These are phyloP conservation scores for Penicillium pulvis DNA, from an alignment of 495 filamentous ascomycete species.

Conservation along the genomic window DNA sequence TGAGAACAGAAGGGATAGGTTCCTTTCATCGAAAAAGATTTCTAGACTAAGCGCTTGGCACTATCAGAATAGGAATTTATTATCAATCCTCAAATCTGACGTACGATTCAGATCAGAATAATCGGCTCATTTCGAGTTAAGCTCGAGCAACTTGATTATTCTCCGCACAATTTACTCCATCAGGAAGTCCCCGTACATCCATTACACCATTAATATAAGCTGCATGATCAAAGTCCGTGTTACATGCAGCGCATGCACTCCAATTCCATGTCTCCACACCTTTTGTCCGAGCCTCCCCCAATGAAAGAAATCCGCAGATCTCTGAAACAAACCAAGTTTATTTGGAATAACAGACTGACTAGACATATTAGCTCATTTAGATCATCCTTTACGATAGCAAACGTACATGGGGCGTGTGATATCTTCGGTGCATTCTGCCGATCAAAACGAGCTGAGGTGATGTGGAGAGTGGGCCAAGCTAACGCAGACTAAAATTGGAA, in stretches of 20 bases:
- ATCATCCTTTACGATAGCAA: not conserved
- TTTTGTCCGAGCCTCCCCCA: no score
- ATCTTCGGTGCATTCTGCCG: not conserved
- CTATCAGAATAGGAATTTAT: no score
- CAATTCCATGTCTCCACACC: no score
- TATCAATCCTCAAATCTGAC: not conserved
- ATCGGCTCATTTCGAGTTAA: not conserved
- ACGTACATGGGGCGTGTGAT: not conserved
- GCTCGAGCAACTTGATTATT: not conserved
- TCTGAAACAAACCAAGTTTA: not conserved
- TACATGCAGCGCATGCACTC: no score
- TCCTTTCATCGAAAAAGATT: no score
- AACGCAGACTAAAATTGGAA: not conserved
- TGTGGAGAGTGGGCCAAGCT: not conserved
- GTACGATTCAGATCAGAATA: not conserved
- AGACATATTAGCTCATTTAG: not conserved
- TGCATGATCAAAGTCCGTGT: no score
- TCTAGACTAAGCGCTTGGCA: no score
- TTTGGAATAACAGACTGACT: not conserved
- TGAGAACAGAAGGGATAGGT: no score
- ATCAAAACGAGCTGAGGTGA: not conserved
- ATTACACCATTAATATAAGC: no score
- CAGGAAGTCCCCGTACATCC: not conserved
- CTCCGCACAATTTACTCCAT: not conserved
- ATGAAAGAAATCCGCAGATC: not conserved